A percentile compares a stretch with the other conserved stretches of the same genome.
phyloP scores from a whole-genome alignment of 1,139 yeast genomes.

The Geotrichum europaeum region DNA sequence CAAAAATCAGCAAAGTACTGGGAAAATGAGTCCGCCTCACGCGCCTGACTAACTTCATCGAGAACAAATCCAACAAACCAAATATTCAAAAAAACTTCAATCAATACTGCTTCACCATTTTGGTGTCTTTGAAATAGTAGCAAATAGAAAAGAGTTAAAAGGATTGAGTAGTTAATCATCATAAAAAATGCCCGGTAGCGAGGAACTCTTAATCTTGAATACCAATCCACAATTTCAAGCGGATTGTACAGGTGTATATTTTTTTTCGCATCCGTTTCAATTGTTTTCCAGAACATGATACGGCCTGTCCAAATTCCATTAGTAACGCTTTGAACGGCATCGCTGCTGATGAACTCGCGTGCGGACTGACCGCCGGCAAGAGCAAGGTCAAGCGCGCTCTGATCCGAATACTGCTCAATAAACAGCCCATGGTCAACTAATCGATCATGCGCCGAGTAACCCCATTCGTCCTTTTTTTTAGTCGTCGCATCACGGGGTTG shows the following conservation, averaged over 20 bases:
- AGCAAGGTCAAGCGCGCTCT: slow-evolving; percentile 13
- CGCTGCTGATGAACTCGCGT: slow-evolving; percentile 14
- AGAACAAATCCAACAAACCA: slow-evolving; percentile 34
- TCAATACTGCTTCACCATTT: slow-evolving; percentile 12
- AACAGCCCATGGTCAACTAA: slow-evolving; percentile 14
- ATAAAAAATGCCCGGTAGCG: slow-evolving; percentile 30
- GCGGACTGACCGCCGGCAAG: slow-evolving; percentile 13
- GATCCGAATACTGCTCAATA: slow-evolving; percentile 14
- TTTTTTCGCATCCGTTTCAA: slow-evolving; percentile 26
- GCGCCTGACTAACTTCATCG: slow-evolving; percentile 32
- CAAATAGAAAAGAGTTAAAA: slow-evolving; percentile 28
- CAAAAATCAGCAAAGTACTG: slow-evolving; percentile 32
- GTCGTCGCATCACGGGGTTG: too few species aligned
- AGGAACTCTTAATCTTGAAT: slow-evolving; percentile 33
- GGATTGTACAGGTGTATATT: slow-evolving; percentile 25
- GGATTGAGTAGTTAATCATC: slow-evolving; percentile 30
- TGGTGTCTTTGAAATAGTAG: slow-evolving; percentile 23
- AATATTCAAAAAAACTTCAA: slow-evolving; percentile 29
- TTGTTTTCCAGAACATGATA: slow-evolving; percentile 34
- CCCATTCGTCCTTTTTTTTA: neutral
- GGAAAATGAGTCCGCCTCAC: slow-evolving; percentile 30
- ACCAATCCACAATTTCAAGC: slow-evolving; percentile 22
- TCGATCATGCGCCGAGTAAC: slow-evolving; percentile 10
- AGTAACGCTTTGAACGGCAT: slow-evolving; percentile 13
- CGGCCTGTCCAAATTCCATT: slow-evolving; percentile 32